A percentile compares a stretch with the other conserved stretches of the same genome.
Conservation (phyloP, 2,329 filamentous ascomycete genomes). For the Fusarium avenaceum region DNA sequence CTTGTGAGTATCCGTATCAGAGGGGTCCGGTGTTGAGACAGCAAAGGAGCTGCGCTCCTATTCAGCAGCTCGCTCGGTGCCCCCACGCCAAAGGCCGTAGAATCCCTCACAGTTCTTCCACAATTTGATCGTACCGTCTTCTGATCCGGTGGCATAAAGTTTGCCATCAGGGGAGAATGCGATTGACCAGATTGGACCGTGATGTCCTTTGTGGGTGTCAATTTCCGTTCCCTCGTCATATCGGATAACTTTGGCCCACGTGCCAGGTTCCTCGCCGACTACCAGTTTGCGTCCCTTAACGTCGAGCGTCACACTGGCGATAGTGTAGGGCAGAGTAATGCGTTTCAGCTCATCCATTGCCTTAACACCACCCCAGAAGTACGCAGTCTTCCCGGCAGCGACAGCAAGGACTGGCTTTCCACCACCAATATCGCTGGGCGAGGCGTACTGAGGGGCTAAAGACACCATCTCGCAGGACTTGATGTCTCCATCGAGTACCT, state of each 20-base stretch:
- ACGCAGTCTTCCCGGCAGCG: slow-evolving; percentile 92
- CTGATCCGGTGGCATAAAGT: slow-evolving; percentile 94
- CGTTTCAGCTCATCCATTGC: slow-evolving; percentile 83
- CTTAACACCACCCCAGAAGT: slow-evolving; percentile 85
- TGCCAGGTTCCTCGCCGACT: slow-evolving; percentile 91
- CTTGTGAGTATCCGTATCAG: slow-evolving; percentile 12
- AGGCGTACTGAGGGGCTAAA: slow-evolving; percentile 70
- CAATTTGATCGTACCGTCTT: slow-evolving; percentile 98
- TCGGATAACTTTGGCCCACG: slow-evolving; percentile 95
- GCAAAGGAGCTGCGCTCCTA: slow-evolving; percentile 51
- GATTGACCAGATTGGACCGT: slow-evolving; percentile 96
- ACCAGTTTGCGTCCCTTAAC: slow-evolving; percentile 85
- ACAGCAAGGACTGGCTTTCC: slow-evolving; percentile 84
- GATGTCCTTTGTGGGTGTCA: slow-evolving; percentile 95
- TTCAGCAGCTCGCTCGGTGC: slow-evolving; percentile 56
- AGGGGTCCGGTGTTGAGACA: slow-evolving; percentile 29
- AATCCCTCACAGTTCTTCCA: slow-evolving; percentile 78
- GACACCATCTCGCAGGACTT: slow-evolving; percentile 91
- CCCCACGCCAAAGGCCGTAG: slow-evolving; percentile 74
- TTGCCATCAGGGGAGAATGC: slow-evolving; percentile 96
- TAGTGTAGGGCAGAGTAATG: slow-evolving; percentile 83
- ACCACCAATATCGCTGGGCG: slow-evolving; percentile 72
- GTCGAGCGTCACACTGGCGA: slow-evolving; percentile 91
- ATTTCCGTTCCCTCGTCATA: slow-evolving; percentile 87
- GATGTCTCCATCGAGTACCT: slow-evolving; percentile 85